Percentiles rank a stretch among this genome's conserved stretches.
phyloP scores from a whole-genome alignment of 2,329 filamentous ascomycete genomes.

The Parascedosporium putredinis region DNA sequence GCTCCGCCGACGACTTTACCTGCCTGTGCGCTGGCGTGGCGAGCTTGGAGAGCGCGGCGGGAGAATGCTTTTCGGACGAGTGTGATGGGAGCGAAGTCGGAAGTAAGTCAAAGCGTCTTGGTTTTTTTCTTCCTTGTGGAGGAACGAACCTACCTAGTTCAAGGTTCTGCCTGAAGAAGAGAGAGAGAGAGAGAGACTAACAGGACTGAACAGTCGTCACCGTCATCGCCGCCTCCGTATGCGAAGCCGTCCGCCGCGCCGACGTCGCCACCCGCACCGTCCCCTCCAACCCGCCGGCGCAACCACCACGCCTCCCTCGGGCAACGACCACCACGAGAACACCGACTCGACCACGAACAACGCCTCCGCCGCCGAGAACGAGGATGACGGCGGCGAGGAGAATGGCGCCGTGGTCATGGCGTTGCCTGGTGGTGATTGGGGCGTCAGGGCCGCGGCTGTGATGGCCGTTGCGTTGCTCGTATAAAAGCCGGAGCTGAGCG shows the following conservation, averaged over 20 bases:
- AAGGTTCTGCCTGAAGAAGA: no score
- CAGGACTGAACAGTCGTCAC: not conserved
- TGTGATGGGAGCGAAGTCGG: not conserved
- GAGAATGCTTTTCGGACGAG: slow-evolving; percentile 24
- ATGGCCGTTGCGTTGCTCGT: no score
- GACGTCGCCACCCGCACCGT: not conserved
- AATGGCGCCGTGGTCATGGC: no score
- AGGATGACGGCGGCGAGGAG: not conserved
- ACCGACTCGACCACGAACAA: no score
- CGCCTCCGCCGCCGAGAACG: not conserved
- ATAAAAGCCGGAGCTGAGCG: no score
- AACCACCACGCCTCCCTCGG: not conserved
- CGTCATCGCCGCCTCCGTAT: slow-evolving; percentile 1
- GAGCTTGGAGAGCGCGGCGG: slow-evolving; percentile 21
- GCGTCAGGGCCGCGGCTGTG: no score
- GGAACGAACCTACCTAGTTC: no score
- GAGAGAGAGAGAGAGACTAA: not conserved
- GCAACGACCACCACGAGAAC: not conserved
- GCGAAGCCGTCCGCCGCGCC: not conserved
- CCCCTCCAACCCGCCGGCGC: slow-evolving; percentile 2
- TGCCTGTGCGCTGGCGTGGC: slow-evolving; percentile 29
- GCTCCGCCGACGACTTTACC: slow-evolving; percentile 21
- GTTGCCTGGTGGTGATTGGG: no score
- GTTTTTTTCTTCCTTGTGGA: no score
- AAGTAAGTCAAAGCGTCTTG: not conserved